A percentile compares a stretch with the other conserved stretches of the same genome.
phyloP scores from a whole-genome alignment of 441 rosid species.

The Pelargonium myrrhifolium region DNA sequence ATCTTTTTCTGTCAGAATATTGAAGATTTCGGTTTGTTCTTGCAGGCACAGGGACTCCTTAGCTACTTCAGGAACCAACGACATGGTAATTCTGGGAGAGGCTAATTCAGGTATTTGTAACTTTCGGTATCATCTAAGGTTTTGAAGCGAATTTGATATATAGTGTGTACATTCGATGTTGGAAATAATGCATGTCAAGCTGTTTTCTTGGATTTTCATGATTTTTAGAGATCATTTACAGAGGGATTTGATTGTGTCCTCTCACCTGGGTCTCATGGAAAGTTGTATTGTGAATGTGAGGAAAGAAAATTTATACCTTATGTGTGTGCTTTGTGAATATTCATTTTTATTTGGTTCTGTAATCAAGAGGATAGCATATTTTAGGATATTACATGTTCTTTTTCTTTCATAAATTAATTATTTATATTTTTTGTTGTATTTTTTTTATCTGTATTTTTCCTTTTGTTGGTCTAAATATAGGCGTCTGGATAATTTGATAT shows the following conservation, averaged over 20 bases:
- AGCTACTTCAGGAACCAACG: slow-evolving; percentile 74
- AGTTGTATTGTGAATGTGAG: neutral
- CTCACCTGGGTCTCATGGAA: neutral
- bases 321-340: neutral
- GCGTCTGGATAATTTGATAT: no score
- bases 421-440: no score
- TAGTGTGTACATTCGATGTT: slow-evolving; percentile 32
- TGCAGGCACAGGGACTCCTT: slow-evolving; percentile 77
- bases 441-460: no score
- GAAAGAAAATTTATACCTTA: neutral
- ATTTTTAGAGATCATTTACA: neutral
- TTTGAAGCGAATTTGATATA: slow-evolving; percentile 24
- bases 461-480: no score
- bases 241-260: neutral
- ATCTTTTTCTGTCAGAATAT: neutral
- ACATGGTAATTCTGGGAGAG: slow-evolving; percentile 57
- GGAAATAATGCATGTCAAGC: neutral
- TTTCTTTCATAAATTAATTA: no score
- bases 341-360: neutral
- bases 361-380: neutral
- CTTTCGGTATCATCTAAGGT: slow-evolving; percentile 20
- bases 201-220: neutral
- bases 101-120: slow-evolving; percentile 30
- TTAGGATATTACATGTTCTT: no score
- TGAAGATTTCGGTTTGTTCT: slow-evolving; percentile 14